These are phyloP conservation scores for Magnusiomyces paraingens DNA, from an alignment of 1,139 yeast genomes.

Conservation along the genomic window DNA sequence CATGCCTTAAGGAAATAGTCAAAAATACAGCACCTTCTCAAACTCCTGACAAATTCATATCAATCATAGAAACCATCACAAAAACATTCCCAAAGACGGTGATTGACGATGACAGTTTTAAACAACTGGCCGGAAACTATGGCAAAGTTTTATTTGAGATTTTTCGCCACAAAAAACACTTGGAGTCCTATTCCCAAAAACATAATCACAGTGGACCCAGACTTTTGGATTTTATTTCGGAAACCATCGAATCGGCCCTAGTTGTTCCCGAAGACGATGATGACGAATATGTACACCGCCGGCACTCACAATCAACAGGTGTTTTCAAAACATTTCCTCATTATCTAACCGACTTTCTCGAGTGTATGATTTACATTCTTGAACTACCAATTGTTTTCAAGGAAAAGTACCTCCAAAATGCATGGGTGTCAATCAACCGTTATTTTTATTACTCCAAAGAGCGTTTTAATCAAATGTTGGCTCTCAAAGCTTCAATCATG, in stretches of 20 bases:
- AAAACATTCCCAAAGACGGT: not conserved
- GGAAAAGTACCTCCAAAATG: not conserved
- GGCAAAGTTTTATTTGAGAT: not conserved
- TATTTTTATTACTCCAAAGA: not conserved
- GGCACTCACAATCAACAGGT: not conserved
- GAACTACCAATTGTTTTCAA: not conserved
- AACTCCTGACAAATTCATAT: not conserved
- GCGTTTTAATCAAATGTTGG: not conserved
- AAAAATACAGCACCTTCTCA: not conserved
- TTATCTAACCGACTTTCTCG: not conserved
- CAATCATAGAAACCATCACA: not conserved
- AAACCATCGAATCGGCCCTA: not conserved
- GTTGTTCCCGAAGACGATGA: not conserved
- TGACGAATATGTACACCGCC: not conserved
- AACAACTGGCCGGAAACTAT: not conserved
- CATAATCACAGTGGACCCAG: too few relatives aligned
- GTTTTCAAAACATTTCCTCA: not conserved
- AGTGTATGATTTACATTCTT: not conserved
- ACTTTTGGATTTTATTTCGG: not conserved
- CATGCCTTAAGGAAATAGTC: not conserved
- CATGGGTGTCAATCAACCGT: not conserved
- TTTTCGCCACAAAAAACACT: not conserved
- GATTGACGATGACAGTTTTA: not conserved
- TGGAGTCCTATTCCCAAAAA: not conserved
- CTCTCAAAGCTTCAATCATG: not conserved